Conservation (phyloP, 2,329 filamentous ascomycete genomes). For the Alternaria conjuncta region DNA sequence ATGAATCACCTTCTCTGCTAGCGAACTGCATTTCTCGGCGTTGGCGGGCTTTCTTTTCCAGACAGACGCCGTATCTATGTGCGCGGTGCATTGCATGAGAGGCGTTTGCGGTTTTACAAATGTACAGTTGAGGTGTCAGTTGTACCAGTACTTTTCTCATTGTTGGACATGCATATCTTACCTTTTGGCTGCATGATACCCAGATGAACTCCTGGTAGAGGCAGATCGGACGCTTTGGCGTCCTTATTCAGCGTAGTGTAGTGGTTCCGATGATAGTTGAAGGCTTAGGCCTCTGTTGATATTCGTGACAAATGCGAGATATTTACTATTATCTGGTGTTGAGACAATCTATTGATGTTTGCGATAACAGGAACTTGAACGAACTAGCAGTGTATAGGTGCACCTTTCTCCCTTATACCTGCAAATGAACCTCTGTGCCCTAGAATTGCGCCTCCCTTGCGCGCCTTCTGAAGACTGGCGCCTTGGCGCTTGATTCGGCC, state of each 20-base stretch:
- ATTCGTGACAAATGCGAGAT: background rate
- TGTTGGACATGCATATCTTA: slow-evolving; percentile 21
- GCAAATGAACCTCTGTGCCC: background rate
- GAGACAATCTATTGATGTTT: background rate
- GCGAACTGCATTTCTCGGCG: slow-evolving; percentile 31
- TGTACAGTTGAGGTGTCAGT: slow-evolving; percentile 3
- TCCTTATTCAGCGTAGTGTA: slow-evolving; percentile 8
- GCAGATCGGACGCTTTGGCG: slow-evolving; percentile 6
- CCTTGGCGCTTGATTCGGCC: slow-evolving; percentile 14
- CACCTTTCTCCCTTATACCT: background rate
- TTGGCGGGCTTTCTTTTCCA: slow-evolving; percentile 16
- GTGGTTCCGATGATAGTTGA: slow-evolving; percentile 5
- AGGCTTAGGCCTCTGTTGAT: slow-evolving; percentile 14
- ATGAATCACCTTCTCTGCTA: slow-evolving; percentile 31
- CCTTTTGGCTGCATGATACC: slow-evolving; percentile 40
- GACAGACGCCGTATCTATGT: slow-evolving; percentile 1
- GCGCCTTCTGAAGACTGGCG: slow-evolving; percentile 11
- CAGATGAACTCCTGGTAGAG: slow-evolving; percentile 19
- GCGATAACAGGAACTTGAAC: background rate
- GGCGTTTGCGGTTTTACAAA: slow-evolving; percentile 22
- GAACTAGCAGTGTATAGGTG: background rate
- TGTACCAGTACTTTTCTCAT: slow-evolving; percentile 24
- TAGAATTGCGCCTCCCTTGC: background rate
- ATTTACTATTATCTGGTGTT: background rate
- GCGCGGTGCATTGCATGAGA: slow-evolving; percentile 20